Evolutionary conservation across 148 eudicot genomes (phyloP).

Genomic region (Silene uniflora): DNA sequence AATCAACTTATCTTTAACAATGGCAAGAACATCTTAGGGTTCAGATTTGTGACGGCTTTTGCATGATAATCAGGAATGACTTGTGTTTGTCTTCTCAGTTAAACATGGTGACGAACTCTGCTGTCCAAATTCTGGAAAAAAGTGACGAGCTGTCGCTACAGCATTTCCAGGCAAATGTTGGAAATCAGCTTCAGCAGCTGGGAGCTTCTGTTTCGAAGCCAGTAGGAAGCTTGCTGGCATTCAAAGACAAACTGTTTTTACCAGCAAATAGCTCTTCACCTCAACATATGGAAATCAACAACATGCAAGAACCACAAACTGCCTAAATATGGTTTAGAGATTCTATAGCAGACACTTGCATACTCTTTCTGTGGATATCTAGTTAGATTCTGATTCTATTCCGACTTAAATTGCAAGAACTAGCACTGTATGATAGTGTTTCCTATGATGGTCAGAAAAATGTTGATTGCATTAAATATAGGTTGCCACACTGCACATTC

Average conservation of each 20-base stretch:
- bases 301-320: slow-evolving; percentile 22
- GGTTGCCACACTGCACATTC: no score
- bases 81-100: slow-evolving; percentile 34
- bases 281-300: slow-evolving; percentile 11
- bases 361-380: no score
- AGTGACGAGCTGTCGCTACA: slow-evolving; percentile 46
- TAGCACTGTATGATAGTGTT: not conserved
- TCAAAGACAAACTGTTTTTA: slow-evolving; percentile 15
- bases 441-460: not conserved
- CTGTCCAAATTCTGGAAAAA: slow-evolving; percentile 39
- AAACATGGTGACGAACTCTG: slow-evolving; percentile 34
- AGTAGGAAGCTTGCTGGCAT: slow-evolving; percentile 15
- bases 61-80: not conserved
- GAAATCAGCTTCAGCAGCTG: slow-evolving; percentile 38
- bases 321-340: slow-evolving; percentile 1
- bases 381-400: not conserved
- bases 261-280: slow-evolving; percentile 18
- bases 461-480: not conserved
- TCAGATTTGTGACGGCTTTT: not conserved
- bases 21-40: not conserved
- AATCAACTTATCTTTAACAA: not conserved
- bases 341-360: not conserved
- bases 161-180: slow-evolving; percentile 33
- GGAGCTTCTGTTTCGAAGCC: slow-evolving; percentile 33
- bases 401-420: not conserved